These are phyloP conservation scores for Skeletonema costatum DNA, from an alignment of 108 stramenopile species.

Conservation along the genomic window DNA sequence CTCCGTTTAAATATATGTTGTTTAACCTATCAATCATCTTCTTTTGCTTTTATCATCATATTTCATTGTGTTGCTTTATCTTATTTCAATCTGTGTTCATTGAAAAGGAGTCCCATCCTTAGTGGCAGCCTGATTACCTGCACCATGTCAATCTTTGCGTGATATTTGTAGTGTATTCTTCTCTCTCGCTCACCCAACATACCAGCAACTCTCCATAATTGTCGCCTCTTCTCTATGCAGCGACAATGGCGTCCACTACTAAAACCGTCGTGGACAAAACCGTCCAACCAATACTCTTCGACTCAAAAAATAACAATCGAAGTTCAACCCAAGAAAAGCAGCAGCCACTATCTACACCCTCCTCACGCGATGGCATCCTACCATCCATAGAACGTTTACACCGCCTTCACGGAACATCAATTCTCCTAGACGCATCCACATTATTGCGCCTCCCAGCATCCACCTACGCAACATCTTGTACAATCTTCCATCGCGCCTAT, in stretches of 20 bases:
- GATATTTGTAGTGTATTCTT: no score
- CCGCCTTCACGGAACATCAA: constrained; percentile 77
- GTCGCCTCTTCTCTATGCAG: neutral
- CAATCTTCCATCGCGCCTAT: constrained; percentile 78
- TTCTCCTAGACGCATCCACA: constrained; percentile 50
- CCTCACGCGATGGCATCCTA: constrained; percentile 41
- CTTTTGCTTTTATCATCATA: no score
- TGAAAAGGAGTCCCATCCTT: no score
- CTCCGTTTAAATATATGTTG: neutral
- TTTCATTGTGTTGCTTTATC: no score
- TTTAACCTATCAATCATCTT: no score
- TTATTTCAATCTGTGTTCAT: no score
- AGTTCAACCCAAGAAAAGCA: neutral
- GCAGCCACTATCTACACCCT: constrained; percentile 27
- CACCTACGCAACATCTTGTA: constrained; percentile 45
- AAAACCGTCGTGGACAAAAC: constrained; percentile 33
- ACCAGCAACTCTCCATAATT: no score
- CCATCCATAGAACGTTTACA: constrained; percentile 64
- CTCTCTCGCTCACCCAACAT: no score
- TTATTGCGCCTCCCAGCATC: constrained; percentile 39
- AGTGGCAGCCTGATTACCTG: no score
- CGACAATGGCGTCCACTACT: neutral
- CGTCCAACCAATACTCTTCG: constrained; percentile 20
- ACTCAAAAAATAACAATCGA: neutral
- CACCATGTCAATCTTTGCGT: no score